These are phyloP conservation scores for Puccinia hordei DNA, from an alignment of 1,284 basidiomycete genomes.

Conservation along the genomic window DNA sequence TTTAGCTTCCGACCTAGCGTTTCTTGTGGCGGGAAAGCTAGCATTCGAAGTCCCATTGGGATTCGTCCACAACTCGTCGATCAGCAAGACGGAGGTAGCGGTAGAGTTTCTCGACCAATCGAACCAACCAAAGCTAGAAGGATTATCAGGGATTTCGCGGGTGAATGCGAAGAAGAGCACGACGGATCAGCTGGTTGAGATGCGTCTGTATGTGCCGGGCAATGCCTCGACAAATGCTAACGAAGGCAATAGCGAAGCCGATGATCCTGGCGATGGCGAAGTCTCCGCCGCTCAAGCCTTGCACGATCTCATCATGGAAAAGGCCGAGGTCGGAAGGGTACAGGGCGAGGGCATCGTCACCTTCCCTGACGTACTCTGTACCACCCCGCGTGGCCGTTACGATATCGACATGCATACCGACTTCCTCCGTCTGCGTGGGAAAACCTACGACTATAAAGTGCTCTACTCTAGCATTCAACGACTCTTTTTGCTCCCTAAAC, in stretches of 20 bases:
- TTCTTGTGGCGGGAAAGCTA: conserved; percentile 84
- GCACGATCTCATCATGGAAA: conserved; percentile 94
- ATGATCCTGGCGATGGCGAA: conserved; percentile 61
- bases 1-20: conserved; percentile 82
- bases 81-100: conserved; percentile 94
- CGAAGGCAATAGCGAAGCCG: conserved; percentile 55
- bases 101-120: conserved; percentile 78
- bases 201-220: conserved; percentile 94
- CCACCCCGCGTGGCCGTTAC: conserved; percentile 93
- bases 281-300: conserved; percentile 90
- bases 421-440: conserved; percentile 89
- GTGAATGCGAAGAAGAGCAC: conserved; percentile 42
- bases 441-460: conserved; percentile 99
- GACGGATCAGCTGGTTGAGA: conserved; percentile 87
- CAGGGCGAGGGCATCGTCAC: conserved; percentile 89
- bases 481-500: conserved; percentile 89
- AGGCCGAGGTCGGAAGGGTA: conserved; percentile 90
- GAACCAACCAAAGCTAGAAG: conserved; percentile 60
- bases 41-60: conserved; percentile 87
- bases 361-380: conserved; percentile 94
- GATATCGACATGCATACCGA: conserved; percentile 97
- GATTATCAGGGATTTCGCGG: conserved; percentile 60
- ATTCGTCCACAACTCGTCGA: conserved; percentile 93
- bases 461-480: conserved; percentile 84
- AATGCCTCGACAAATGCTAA: conserved; percentile 65